Conservation (phyloP, 2,329 filamentous ascomycete genomes). For the Fusarium pseudoanthophilum region DNA sequence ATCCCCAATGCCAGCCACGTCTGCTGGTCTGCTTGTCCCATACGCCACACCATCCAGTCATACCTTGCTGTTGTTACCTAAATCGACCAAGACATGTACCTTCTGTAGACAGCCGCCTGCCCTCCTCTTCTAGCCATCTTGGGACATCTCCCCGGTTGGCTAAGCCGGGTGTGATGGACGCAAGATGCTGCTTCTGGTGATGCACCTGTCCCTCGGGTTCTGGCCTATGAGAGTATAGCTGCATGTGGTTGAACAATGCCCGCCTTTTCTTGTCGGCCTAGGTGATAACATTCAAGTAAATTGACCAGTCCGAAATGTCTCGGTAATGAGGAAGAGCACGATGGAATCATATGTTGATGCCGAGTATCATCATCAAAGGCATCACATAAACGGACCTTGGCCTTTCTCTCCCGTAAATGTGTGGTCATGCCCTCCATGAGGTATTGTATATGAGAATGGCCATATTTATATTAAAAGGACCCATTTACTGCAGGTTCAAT, state of each 20-base stretch:
- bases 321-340: constrained; percentile 13
- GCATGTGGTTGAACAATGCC: constrained; percentile 21
- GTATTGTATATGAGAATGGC: not conserved
- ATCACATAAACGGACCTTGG: not conserved
- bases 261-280: constrained; percentile 1
- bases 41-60: constrained; percentile 28
- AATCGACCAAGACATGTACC: constrained; percentile 8
- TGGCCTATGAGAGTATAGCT: constrained; percentile 13
- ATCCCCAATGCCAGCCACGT: constrained; percentile 36
- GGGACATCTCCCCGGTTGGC: constrained; percentile 36
- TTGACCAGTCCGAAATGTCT: constrained; percentile 14
- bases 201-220: constrained; percentile 26
- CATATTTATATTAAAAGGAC: constrained; percentile 14
- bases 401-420: not conserved
- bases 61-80: constrained; percentile 23
- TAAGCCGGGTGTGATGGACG: constrained; percentile 34
- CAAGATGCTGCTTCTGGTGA: constrained; percentile 36
- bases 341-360: constrained; percentile 1
- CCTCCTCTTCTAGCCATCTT: constrained; percentile 30
- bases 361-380: not conserved
- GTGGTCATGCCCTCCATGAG: not conserved
- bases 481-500: constrained; percentile 18
- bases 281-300: not conserved
- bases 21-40: constrained; percentile 11
- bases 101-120: constrained; percentile 20